phyloP scores from a whole-genome alignment of 2,329 filamentous ascomycete genomes.

The Cordyceps farinosa region DNA sequence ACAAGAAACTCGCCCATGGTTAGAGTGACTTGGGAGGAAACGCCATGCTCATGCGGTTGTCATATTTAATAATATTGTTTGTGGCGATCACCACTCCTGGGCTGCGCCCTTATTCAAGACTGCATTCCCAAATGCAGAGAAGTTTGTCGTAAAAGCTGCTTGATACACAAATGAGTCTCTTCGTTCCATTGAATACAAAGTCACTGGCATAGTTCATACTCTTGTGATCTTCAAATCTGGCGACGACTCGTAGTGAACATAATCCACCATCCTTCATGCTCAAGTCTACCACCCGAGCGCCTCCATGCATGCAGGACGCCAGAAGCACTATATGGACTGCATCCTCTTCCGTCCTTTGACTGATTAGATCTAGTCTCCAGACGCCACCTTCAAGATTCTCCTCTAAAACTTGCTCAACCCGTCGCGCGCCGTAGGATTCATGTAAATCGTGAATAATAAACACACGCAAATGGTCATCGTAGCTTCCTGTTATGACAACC shows the following conservation, averaged over 20 bases:
- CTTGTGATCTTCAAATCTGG: constrained; percentile 76
- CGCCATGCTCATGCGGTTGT: too few species aligned
- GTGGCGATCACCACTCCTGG: background rate
- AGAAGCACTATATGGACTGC: constrained; percentile 50
- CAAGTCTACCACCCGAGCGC: constrained; percentile 61
- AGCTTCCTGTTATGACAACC: constrained; percentile 80
- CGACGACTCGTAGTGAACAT: constrained; percentile 64
- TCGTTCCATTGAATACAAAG: constrained; percentile 43
- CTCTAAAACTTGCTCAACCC: constrained; percentile 56
- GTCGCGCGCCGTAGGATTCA: constrained; percentile 38
- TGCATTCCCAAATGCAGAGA: constrained; percentile 61
- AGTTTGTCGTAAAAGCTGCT: constrained; percentile 76
- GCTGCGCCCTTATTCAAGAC: background rate
- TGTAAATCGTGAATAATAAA: constrained; percentile 47
- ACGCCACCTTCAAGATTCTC: constrained; percentile 73
- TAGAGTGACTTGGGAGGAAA: too few species aligned
- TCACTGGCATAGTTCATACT: constrained; percentile 96
- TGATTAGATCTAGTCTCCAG: constrained; percentile 73
- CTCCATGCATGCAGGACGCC: constrained; percentile 92
- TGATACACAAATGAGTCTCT: constrained; percentile 52
- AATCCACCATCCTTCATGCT: constrained; percentile 32
- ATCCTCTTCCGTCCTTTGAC: constrained; percentile 26
- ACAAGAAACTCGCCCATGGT: background rate
- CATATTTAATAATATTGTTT: background rate
- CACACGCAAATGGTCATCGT: constrained; percentile 79